Evolutionary conservation across 2,329 filamentous ascomycete genomes (phyloP).

Genomic region (Clonostachys byssicola): DNA sequence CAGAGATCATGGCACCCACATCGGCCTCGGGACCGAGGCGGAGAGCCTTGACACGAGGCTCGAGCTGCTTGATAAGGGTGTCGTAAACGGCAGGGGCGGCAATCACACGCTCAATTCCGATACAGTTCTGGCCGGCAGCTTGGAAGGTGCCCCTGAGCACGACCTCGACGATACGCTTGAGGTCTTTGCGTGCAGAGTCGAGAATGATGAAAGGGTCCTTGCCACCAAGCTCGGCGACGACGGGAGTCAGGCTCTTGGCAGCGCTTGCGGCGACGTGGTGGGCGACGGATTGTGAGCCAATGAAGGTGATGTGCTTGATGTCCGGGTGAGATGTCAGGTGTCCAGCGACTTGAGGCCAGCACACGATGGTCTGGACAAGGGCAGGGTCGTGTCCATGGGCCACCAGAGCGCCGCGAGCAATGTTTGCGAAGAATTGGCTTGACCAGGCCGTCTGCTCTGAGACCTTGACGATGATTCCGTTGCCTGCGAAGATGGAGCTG

Average conservation of each 20-base stretch:
- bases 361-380: constrained; percentile 79
- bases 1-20: constrained; percentile 86
- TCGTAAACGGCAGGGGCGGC: constrained; percentile 75
- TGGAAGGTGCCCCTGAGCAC: constrained; percentile 93
- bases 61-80: constrained; percentile 64
- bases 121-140: constrained; percentile 94
- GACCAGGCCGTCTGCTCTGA: constrained; percentile 97
- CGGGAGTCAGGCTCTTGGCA: constrained; percentile 78
- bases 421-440: constrained; percentile 72
- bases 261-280: constrained; percentile 85
- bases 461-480: constrained; percentile 87
- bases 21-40: constrained; percentile 76
- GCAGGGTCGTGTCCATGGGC: constrained; percentile 80
- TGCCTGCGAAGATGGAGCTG: constrained; percentile 85
- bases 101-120: constrained; percentile 92
- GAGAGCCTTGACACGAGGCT: constrained; percentile 69
- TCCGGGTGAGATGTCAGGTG: constrained; percentile 80
- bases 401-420: constrained; percentile 73
- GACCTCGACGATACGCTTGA: constrained; percentile 73
- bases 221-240: constrained; percentile 88
- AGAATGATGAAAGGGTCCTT: constrained; percentile 92
- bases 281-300: constrained; percentile 83
- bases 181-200: constrained; percentile 64
- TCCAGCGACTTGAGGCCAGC: constrained; percentile 80
- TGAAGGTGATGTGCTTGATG: constrained; percentile 86